Evolutionary conservation across 2,329 filamentous ascomycete species (phyloP).

Genomic region (Penicillium occitanis): DNA sequence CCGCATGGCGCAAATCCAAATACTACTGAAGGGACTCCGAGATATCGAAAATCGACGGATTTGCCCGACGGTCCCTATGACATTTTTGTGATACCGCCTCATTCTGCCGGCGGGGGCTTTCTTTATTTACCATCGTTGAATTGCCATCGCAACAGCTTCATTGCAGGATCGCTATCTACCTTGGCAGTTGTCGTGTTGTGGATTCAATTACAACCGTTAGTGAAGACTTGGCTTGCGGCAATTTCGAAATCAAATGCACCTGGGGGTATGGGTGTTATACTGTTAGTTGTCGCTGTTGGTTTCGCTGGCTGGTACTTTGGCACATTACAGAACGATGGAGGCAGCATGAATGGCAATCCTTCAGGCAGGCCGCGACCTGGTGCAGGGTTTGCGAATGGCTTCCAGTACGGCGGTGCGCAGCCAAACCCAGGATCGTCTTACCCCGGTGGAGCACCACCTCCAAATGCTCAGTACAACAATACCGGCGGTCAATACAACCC

Average conservation of each 20-base stretch:
- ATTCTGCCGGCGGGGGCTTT: conserved; percentile 85
- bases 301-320: conserved; percentile 76
- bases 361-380: conserved; percentile 24
- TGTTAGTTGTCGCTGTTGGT: conserved; percentile 71
- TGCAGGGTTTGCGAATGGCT: conserved; percentile 33
- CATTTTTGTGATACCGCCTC: conserved; percentile 93
- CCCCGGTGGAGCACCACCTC: conserved; percentile 12
- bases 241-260: conserved; percentile 58
- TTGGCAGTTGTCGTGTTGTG: conserved; percentile 71
- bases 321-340: conserved; percentile 58
- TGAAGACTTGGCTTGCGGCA: conserved; percentile 70
- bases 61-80: conserved; percentile 90
- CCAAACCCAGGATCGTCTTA: conserved; percentile 13
- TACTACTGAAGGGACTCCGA: conserved; percentile 53
- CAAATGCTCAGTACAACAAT: conserved; percentile 27
- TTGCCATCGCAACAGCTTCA: conserved; percentile 85
- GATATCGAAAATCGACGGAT: conserved; percentile 51
- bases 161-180: conserved; percentile 78
- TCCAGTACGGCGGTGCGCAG: conserved; percentile 25
- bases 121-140: conserved; percentile 89
- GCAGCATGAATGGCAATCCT: conserved; percentile 23
- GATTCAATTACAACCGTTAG: conserved; percentile 68
- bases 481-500: conserved; percentile 37
- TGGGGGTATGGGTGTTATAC: conserved; percentile 69
- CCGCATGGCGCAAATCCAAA: conserved; percentile 79